A percentile compares a stretch with the other conserved stretches of the same genome.
These are phyloP conservation scores for Apiospora kogelbergensis DNA, from an alignment of 2,329 filamentous ascomycete genomes.

Conservation along the genomic window DNA sequence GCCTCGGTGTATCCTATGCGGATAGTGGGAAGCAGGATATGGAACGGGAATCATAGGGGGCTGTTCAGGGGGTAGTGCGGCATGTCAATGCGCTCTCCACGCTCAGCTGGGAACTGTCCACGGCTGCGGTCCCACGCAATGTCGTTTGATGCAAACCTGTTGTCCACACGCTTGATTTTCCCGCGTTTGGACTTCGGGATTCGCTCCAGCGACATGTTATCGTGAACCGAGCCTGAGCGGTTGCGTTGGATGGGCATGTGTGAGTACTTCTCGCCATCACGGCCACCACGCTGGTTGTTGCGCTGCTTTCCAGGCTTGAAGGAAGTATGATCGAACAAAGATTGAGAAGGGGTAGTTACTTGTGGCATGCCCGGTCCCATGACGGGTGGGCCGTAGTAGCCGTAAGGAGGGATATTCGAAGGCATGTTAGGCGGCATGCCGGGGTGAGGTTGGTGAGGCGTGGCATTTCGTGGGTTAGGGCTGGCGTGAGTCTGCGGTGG, in stretches of 20 bases:
- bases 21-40: neutral
- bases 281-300: slow-evolving; percentile 41
- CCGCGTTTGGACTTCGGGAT: slow-evolving; percentile 38
- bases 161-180: slow-evolving; percentile 46
- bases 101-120: slow-evolving; percentile 15
- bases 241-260: slow-evolving; percentile 30
- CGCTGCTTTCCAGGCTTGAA: slow-evolving; percentile 38
- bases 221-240: slow-evolving; percentile 37
- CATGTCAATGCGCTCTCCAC: slow-evolving; percentile 11
- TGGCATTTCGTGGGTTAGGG: slow-evolving; percentile 58
- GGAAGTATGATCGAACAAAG: slow-evolving; percentile 33
- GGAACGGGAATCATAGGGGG: neutral
- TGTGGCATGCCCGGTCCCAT: slow-evolving; percentile 62
- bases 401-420: slow-evolving; percentile 42
- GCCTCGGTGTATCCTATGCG: neutral
- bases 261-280: slow-evolving; percentile 47
- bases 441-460: slow-evolving; percentile 42
- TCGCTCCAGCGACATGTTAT: slow-evolving; percentile 31
- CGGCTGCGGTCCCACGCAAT: neutral
- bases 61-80: neutral
- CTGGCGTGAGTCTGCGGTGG: slow-evolving; percentile 42
- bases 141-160: slow-evolving; percentile 29
- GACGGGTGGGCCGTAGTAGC: slow-evolving; percentile 58
- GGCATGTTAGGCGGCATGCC: slow-evolving; percentile 58
- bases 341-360: slow-evolving; percentile 53